phyloP scores from a whole-genome alignment of 2,329 filamentous ascomycete genomes.

The Cryphonectria parasitica region DNA sequence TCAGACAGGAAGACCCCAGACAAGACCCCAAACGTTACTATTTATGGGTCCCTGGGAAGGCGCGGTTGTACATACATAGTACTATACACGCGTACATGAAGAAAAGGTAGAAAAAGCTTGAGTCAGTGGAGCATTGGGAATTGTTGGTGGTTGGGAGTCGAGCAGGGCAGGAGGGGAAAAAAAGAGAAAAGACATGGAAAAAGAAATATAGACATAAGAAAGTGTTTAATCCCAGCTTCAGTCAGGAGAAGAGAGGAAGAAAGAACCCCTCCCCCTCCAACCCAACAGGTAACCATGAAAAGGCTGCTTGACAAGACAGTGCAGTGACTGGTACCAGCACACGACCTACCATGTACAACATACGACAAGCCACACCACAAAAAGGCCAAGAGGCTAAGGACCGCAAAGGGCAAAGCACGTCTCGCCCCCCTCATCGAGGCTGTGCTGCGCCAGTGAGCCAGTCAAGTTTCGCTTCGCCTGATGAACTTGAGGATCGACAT shows the following conservation, averaged over 20 bases:
- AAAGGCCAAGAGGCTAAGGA: background rate
- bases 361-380: background rate
- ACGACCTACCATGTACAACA: background rate
- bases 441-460: background rate
- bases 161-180: background rate
- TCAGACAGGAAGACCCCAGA: conserved; percentile 1
- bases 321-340: background rate
- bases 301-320: too few relatives aligned
- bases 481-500: background rate
- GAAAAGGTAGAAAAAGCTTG: background rate
- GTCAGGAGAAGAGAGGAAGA: too few relatives aligned
- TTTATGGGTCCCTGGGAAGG: background rate
- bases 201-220: background rate
- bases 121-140: background rate
- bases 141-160: background rate
- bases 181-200: background rate
- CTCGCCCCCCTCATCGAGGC: background rate
- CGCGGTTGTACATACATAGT: background rate
- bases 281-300: too few relatives aligned
- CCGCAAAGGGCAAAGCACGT: background rate
- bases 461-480: background rate
- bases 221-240: background rate
- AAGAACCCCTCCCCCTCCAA: too few relatives aligned
- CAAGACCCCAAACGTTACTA: background rate
- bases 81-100: background rate